Conservation (phyloP, 106 monocot species). For the Dendrobium huoshanense region DNA sequence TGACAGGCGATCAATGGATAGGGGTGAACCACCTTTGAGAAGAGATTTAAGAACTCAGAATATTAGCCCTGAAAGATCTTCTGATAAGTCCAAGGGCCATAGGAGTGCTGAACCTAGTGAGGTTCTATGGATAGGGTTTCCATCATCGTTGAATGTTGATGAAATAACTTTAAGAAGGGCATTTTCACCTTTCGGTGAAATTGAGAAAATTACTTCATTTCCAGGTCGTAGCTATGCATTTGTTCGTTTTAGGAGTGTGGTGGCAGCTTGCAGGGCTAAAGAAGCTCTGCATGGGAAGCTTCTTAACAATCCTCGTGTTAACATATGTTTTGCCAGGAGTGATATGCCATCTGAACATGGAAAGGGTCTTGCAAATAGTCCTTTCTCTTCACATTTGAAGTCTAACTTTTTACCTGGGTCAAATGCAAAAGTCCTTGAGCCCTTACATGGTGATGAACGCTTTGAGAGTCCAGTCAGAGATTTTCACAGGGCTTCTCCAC, state of each 20-base stretch:
- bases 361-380: slow-evolving; percentile 15
- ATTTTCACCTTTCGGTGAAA: slow-evolving; percentile 90
- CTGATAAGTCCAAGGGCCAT: slow-evolving; percentile 35
- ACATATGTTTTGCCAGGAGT: slow-evolving; percentile 74
- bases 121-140: slow-evolving; percentile 90
- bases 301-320: slow-evolving; percentile 75
- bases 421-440: slow-evolving; percentile 23
- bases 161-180: slow-evolving; percentile 52
- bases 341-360: slow-evolving; percentile 42
- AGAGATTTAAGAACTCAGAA: slow-evolving; percentile 37
- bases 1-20: slow-evolving; percentile 30
- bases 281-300: slow-evolving; percentile 89
- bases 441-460: slow-evolving; percentile 22
- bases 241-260: slow-evolving; percentile 54
- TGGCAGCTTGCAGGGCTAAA: slow-evolving; percentile 86
- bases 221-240: slow-evolving; percentile 86
- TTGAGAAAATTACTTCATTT: slow-evolving; percentile 73
- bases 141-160: slow-evolving; percentile 55
- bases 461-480: slow-evolving; percentile 47
- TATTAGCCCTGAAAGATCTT: slow-evolving; percentile 34
- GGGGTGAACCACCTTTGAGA: slow-evolving; percentile 27
- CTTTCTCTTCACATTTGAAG: slow-evolving; percentile 17
- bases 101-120: slow-evolving; percentile 77
- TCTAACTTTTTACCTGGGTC: slow-evolving; percentile 20
- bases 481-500: slow-evolving; percentile 39